Percentiles rank a stretch among this genome's conserved stretches.
These are phyloP conservation scores for Priceomyces fermenticarens DNA, from an alignment of 805 yeast genomes.

Conservation along the genomic window DNA sequence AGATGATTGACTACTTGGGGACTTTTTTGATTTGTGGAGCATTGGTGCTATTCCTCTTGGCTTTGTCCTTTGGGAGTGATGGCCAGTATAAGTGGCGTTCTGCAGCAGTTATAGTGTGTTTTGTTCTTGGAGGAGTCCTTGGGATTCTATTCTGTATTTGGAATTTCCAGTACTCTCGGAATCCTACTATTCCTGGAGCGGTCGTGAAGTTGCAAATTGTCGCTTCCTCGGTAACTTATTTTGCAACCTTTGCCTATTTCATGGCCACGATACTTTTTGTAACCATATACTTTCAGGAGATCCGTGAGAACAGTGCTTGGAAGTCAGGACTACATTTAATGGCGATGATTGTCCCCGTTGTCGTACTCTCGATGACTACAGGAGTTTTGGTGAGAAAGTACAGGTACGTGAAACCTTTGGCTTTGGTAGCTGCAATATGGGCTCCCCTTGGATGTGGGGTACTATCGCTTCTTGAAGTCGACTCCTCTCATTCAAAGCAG, in stretches of 20 bases:
- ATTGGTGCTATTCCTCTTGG: constrained; percentile 43
- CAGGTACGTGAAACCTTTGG: constrained; percentile 40
- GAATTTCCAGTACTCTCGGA: constrained; percentile 38
- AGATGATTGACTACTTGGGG: constrained; percentile 44
- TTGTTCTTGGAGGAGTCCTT: constrained; percentile 43
- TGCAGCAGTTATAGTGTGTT: constrained; percentile 47
- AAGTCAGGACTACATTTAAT: constrained; percentile 45
- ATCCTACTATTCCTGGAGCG: constrained; percentile 45
- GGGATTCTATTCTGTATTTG: constrained; percentile 32
- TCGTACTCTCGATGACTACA: constrained; percentile 28
- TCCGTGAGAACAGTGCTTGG: constrained; percentile 39
- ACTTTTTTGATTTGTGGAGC: constrained; percentile 39
- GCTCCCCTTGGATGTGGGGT: constrained; percentile 46
- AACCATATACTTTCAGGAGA: constrained; percentile 48
- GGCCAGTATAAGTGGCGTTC: constrained; percentile 49
- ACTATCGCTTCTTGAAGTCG: constrained; percentile 35
- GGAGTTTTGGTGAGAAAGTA: constrained; percentile 40
- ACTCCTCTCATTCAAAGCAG: constrained; percentile 32
- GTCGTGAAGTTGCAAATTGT: constrained; percentile 39
- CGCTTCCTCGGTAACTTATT: constrained; percentile 33
- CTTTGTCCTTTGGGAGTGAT: constrained; percentile 49
- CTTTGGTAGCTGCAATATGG: constrained; percentile 30
- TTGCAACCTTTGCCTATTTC: constrained; percentile 34
- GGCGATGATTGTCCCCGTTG: constrained; percentile 41
- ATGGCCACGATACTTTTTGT: constrained; percentile 24